Evolutionary conservation across 805 yeast species (phyloP), one percentile per base, ranked within the genome.

Genomic region (Candida ascalaphidarum): DNA sequence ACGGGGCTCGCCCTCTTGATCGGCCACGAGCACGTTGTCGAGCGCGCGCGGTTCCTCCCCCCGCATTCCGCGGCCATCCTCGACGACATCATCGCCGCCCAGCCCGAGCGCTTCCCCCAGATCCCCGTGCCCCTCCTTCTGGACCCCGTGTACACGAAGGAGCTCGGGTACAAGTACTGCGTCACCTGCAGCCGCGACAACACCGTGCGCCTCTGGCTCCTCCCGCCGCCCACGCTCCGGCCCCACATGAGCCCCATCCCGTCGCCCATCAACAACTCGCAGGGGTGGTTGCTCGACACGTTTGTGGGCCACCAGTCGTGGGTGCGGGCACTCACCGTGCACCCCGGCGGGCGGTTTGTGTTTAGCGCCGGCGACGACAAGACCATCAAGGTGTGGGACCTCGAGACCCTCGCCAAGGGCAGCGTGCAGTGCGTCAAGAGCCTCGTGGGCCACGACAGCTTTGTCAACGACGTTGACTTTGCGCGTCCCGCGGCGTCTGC

Each of bases 21-120:
- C 13, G 94, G 94, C 0, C 96, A 88, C 53, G 66, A 68, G 11
- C 95, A 84, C 54, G 96, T 85, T 10, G 68, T 88, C 9, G 96
- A 88, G 46, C 68, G 72, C 22, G 77, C 73, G 7, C 66, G 66
- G 23, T 75, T 85, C 37, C 65, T 86, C 11, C 94, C 94, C 0
- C 37, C 46, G 23, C 36, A 51, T 1, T 56, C 77, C 4, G 67
- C 71, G 43, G 38, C 42, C 17, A 61, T 59, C 33, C 44, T 83
- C 14, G 80, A 76, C 43, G 56, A 54, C 28, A 48, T 62, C 27
- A 52, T 65, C 10, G 55, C 37, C 13, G 48, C 52, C 16, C 52
- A 55, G 34, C 26, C 37, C 44, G 38, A 45, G 37, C 34, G 55
- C 33, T 50, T 52, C 35, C 46, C 63, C 35, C 24, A 50, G 32